Base-by-base conservation (phyloP, 208 protist genomes). In the Leishmania lainsoni region DNA sequence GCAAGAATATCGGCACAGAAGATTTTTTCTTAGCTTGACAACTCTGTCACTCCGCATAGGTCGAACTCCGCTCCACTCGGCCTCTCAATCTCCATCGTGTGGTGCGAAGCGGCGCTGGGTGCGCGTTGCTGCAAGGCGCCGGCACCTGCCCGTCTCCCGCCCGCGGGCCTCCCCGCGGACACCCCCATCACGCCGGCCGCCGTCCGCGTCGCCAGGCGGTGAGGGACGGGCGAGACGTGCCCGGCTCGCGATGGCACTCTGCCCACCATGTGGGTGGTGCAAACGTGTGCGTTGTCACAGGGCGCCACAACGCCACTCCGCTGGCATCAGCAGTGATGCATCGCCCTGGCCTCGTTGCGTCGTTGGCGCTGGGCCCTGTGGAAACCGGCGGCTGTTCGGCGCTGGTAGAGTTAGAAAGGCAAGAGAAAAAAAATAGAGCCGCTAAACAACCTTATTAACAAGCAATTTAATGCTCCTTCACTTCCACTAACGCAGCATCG, bases 401-500 rank as follows among this genome's bases (percentile, higher is more conserved):
- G 26, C 51, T 42, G 51, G 68, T 42, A 72, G 68, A 51, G 42
- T 20, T 17, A 51, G 42, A 72, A 51, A 35, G 48, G 35, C 35
- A 71, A 85, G 79, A 79, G 72, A 77, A 58, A 26, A 20, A n/a
- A n/a, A 73, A 75, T 2, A n/a, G 26, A 45, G 42, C 8, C 35
- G 49, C 78, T 22, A 51, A 42, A 75, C 49, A 56, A 73, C 4
- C 17, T 66, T 45, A 45, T 45, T 45, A 45, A 45, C 75, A 79
- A 87, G 16, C 70, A 0, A 78, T 58, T 80, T 83, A 81, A 75
- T 87, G 78, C 42, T 87, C 83, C 74, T 84, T 83, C 42, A 85
- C 89, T 35, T 90, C 87, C 52, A 95, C 85, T 51, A 87, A 88
- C 14, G 79, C 72, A 51, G 91, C 83, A 20, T 87, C 79, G 76